Evolutionary conservation across 768 basidiomycete species (phyloP), one percentile per base, ranked within the genome.

Genomic region (Psilocybe cyanescens): DNA sequence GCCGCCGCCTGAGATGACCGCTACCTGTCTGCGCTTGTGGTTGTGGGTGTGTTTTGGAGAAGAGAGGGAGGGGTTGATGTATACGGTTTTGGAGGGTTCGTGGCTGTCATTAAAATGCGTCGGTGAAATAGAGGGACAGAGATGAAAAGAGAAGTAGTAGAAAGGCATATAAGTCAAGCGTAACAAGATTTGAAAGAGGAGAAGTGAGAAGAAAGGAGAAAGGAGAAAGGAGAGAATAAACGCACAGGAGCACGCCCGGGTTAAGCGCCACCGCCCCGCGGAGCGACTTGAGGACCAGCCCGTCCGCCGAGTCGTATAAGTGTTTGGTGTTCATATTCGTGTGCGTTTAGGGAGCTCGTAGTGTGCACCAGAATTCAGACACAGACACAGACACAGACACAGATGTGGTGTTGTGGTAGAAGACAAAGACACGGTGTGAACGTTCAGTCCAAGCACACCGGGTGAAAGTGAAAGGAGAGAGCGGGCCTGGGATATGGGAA

Each of bases 1-100:
- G 0, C 83, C 83, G 2, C 83, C 83, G 1, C 83, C 83, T 33
- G 81, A 76, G 9, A 85, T 72, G 51, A 84, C 70, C 2, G 78
- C 74, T 2, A 83, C 78, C 24, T 24, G 24, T 24, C 24, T 24
- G 1, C 58, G 69, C 33, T 70, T 65, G n/a, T 46, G 57, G 4
- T 61, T 50, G 24, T 66, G 62, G 8, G 70, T 67, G 35, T 54
- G 19, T 9, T 16, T 67, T 33, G 14, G 57, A 61, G 49, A 72
- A 60, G 37, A 14, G 37, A 8, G 64, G 24, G 24, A 24, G 24
- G 24, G 24, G 2, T 0, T 24, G 24, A 24, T 24, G 24, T 54
- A 54, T 0, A 66, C 73, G 1, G 76, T 70, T 63, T 78, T 78
- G 0, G 76, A 78, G 12, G 71, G 53, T 1, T 69, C 55, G 62